Base-by-base conservation (phyloP, 2,329 filamentous ascomycete genomes). In the Aspergillus ruber region DNA sequence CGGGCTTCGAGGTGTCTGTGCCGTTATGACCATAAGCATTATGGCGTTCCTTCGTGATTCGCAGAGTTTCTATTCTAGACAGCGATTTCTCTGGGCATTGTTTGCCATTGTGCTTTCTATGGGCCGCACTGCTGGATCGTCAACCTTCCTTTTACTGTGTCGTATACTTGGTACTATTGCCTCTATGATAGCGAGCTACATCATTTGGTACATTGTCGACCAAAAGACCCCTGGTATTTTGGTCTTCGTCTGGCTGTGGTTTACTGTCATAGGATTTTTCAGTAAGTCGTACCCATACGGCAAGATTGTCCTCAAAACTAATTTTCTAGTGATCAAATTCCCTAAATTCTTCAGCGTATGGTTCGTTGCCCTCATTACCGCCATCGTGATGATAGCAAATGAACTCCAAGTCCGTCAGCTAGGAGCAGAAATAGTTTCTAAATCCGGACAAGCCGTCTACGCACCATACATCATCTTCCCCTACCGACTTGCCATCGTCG, bases 181-280 rank as follows among this genome's bases (percentile, higher is more conserved):
- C 35, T 39, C 35, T n/a, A 39, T 39, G 35, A 39, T 39, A 39
- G 35, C 35, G 35, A 39, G 35, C 35, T 39, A 39, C 35, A 39
- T 39, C 35, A 39, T 39, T 39, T 39, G 35, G 35, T 39, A 39
- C 35, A 39, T 39, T 20, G 35, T 39, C 35, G 35, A 39, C 4
- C 10, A 39, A 20, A 39, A 39, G 35, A 39, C 35, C 8, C 35
- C 35, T 3, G 35, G 35, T 17, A 39, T 39, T 17, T 5, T 39
- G 35, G 35, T 39, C n/a, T 17, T 39, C n/a, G 18, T 20, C 35
- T 39, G 35, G 35, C 12, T 39, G 35, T 39, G 35, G 35, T 39
- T 39, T n/a, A 20, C 18, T 20, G 35, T 39, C 35, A 39, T 39
- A 8, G 35, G 35, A 4, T 39, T 39, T 39, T 39, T 39, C 35